Percentiles rank a stretch among this genome's conserved stretches.
These are phyloP conservation scores for Leersia perrieri DNA, from an alignment of 176 grass and related monocot species.

Conservation along the genomic window DNA sequence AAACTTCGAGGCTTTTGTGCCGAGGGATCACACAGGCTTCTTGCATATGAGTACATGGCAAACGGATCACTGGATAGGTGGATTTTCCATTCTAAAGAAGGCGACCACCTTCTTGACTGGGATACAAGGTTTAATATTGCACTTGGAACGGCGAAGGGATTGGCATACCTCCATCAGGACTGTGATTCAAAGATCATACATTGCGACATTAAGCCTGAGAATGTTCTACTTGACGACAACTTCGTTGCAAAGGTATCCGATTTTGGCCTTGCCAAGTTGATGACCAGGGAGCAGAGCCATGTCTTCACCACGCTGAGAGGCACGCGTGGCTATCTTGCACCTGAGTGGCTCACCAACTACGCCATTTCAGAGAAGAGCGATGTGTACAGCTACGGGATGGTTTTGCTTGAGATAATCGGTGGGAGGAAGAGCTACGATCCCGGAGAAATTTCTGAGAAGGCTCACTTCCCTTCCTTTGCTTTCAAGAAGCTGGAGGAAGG, in stretches of 20 bases:
- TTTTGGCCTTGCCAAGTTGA: conserved; percentile 96
- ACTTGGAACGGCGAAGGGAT: conserved; percentile 77
- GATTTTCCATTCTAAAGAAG: conserved; percentile 60
- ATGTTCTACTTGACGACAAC: conserved; percentile 86
- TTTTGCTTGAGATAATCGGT: conserved; percentile 84
- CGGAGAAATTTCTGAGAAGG: conserved; percentile 64
- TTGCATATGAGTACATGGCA: conserved; percentile 92
- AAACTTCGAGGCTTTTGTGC: conserved; percentile 86
- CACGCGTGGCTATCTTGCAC: conserved; percentile 84
- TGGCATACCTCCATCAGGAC: conserved; percentile 90
- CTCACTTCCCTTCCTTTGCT: conserved; percentile 80
- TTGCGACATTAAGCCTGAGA: conserved; percentile 98
- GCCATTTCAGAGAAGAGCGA: conserved; percentile 96
- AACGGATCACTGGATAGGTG: conserved; percentile 85
- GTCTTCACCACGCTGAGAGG: conserved; percentile 91
- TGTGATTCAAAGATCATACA: conserved; percentile 92
- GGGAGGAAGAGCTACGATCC: conserved; percentile 90
- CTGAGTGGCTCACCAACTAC: conserved; percentile 89
- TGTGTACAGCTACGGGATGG: conserved; percentile 95
- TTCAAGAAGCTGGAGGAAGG: conserved; percentile 86
- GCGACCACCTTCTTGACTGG: conserved; percentile 56
- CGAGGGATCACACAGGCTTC: conserved; percentile 67
- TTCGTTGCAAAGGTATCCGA: conserved; percentile 88
- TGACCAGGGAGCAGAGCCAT: conserved; percentile 97
- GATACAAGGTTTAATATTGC: conserved; percentile 78